Percentiles rank a stretch among this genome's conserved stretches.
Conservation (phyloP, 345 rosid genomes). For the Bruguiera gymnorhiza region DNA sequence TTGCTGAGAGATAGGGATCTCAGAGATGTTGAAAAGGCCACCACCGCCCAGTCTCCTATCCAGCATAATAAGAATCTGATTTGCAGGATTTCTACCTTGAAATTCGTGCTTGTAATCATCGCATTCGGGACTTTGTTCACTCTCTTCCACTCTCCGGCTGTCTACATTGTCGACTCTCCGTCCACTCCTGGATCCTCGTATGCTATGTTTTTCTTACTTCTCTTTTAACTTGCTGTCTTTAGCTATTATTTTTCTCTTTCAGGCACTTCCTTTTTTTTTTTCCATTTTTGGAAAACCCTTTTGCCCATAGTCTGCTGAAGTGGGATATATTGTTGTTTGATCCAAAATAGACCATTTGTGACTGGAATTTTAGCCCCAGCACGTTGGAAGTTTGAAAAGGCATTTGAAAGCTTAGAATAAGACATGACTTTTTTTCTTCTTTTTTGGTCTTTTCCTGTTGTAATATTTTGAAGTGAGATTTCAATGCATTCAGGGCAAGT, state of each 20-base stretch:
- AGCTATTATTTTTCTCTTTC: background rate
- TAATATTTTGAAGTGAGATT: conserved; percentile 16
- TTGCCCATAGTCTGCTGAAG: background rate
- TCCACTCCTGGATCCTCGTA: conserved; percentile 38
- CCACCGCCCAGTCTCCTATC: conserved; percentile 38
- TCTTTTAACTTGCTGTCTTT: background rate
- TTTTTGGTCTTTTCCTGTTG: background rate
- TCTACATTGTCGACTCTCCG: conserved; percentile 54
- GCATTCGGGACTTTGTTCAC: conserved; percentile 56
- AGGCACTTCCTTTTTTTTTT: background rate
- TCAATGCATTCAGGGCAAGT: conserved; percentile 30
- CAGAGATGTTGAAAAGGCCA: conserved; percentile 61
- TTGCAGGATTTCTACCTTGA: conserved; percentile 49
- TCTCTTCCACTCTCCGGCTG: conserved; percentile 56
- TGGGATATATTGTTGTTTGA: no score
- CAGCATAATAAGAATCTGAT: conserved; percentile 50
- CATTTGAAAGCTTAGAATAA: background rate
- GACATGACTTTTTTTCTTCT: background rate
- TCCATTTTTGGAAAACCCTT: background rate
- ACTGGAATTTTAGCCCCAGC: no score
- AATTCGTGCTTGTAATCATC: conserved; percentile 50
- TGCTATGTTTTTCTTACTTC: conserved; percentile 5
- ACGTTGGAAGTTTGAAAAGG: background rate
- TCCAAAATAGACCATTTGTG: no score
- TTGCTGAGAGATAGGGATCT: conserved; percentile 43